phyloP scores from a whole-genome alignment of 495 filamentous ascomycete genomes.

The Trypethelium eluteriae region DNA sequence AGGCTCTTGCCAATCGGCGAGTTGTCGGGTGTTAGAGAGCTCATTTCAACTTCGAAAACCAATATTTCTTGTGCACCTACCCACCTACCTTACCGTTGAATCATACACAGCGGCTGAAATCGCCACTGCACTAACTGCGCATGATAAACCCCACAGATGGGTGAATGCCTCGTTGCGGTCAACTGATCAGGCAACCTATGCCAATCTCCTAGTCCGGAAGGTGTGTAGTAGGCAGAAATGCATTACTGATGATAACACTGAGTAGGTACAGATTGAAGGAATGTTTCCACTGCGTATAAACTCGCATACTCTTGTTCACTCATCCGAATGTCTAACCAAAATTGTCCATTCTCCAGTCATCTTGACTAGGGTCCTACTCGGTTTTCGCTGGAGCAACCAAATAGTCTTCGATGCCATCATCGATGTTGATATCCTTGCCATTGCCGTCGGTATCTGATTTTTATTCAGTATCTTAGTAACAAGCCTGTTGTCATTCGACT shows the following conservation, averaged over 20 bases:
- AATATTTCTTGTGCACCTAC: background rate
- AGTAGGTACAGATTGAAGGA: background rate
- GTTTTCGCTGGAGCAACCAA: background rate
- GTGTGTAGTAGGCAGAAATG: background rate
- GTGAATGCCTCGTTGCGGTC: background rate
- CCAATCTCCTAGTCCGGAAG: background rate
- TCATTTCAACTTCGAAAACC: background rate
- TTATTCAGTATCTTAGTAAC: background rate
- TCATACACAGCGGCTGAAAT: background rate
- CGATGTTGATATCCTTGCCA: background rate
- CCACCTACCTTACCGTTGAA: background rate
- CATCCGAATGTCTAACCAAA: background rate
- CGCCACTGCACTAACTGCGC: background rate
- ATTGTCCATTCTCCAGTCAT: background rate
- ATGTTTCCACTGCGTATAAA: background rate
- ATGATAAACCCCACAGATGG: background rate
- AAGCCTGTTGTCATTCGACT: background rate
- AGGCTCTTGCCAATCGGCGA: background rate
- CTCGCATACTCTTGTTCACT: background rate
- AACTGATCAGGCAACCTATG: background rate
- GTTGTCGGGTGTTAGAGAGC: background rate
- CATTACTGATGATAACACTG: background rate
- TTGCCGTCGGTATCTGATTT: background rate
- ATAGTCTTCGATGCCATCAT: background rate
- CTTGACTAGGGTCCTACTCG: background rate